Base-by-base conservation (phyloP, 1,139 yeast genomes). In the Suzukiozyma palmioleophila region DNA sequence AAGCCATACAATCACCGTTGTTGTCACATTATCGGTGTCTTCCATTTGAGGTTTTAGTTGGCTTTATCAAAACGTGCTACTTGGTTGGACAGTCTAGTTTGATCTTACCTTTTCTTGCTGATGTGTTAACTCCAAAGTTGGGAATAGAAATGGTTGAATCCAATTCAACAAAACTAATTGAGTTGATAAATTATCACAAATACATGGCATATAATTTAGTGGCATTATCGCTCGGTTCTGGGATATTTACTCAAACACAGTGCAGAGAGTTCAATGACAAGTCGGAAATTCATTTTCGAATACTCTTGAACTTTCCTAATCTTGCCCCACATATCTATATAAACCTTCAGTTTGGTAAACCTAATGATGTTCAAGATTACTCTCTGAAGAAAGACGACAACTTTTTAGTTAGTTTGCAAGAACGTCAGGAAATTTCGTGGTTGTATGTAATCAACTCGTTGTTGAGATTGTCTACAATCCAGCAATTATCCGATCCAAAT, bases 371-470 rank as follows among this genome's bases (percentile, higher is more conserved):
- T 13, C 32, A 40, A 14, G 39, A 40, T 29, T 18, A n/a, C 8
- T 33, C 37, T 11, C 32, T 35, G 13, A 40, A 33, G 14, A 39
- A 39, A 22, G 38, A 35, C 7, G 45, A 43, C 11, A 40, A 42
- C 11, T 39, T 34, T 15, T 9, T 52, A 3, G 15, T 48, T 8
- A 37, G 32, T 25, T 32, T 51, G n/a, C 15, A 35, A 3, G 64
- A 58, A 34, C 52, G 73, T 38, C 68, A 62, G 36, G 73, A 68
- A 41, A 53, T 66, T 9, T 56, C 73, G 3, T 48, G 66, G 38
- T 37, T 65, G 43, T 67, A 52, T 37, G 41, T 63, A 1, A 38
- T 67, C 14, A 66, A 66, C 40, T 52, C 53, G 40, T 42, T 65
- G 14, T 45, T 62, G 13, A 47, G 52, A 16, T 39, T 59, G 13